Percentiles rank a stretch among this genome's conserved stretches.
Conservation (phyloP, 2,329 filamentous ascomycete species). For the Botrytis paeoniae region DNA sequence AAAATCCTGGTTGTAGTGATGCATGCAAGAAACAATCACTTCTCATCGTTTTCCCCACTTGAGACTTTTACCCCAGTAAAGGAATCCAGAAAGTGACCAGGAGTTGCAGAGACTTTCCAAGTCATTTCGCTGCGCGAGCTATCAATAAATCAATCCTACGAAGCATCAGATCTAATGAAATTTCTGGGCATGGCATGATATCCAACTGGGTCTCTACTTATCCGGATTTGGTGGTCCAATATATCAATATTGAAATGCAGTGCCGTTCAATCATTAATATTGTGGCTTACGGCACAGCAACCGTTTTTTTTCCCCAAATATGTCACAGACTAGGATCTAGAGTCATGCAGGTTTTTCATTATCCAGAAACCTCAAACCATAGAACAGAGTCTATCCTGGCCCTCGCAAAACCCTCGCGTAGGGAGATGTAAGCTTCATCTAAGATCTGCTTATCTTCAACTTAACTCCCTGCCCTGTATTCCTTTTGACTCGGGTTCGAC, state of each 20-base stretch:
- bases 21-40: conserved; percentile 12
- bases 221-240: conserved; percentile 8
- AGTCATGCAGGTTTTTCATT: not conserved
- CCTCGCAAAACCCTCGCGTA: not conserved
- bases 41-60: conserved; percentile 1
- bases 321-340: not conserved
- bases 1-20: conserved; percentile 1
- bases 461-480: not conserved
- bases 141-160: conserved; percentile 16
- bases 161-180: conserved; percentile 9
- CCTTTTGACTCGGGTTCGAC: conserved; percentile 7
- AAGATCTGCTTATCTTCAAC: conserved; percentile 5
- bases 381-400: not conserved
- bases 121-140: not conserved
- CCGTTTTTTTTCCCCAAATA: conserved; percentile 14
- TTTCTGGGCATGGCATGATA: not conserved
- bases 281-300: conserved; percentile 18
- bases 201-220: conserved; percentile 11
- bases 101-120: not conserved
- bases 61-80: not conserved
- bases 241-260: conserved; percentile 17
- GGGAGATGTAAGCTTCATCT: not conserved
- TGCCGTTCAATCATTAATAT: conserved; percentile 14
- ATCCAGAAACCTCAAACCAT: not conserved
- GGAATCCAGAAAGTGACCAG: conserved; percentile 11